phyloP scores from a whole-genome alignment of 805 yeast genomes.

The Ogataea philodendri region DNA sequence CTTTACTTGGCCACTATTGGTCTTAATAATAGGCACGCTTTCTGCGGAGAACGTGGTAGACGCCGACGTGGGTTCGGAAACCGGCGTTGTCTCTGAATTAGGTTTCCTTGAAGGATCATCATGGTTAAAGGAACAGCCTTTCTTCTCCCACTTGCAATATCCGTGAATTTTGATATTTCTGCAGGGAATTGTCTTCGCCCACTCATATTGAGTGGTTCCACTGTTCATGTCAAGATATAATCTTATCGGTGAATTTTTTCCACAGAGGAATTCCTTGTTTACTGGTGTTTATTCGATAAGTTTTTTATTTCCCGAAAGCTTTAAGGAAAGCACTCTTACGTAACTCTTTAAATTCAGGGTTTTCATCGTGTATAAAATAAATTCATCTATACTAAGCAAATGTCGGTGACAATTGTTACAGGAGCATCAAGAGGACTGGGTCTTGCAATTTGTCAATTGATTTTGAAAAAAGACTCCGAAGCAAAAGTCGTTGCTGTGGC shows the following conservation, averaged over 20 bases:
- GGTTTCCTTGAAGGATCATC: conserved; percentile 37
- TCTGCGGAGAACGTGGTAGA: conserved; percentile 14
- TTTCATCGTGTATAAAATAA: too few species aligned
- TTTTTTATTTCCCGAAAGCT: conserved; percentile 8
- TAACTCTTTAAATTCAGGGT: conserved; percentile 1
- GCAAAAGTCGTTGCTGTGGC: conserved; percentile 68
- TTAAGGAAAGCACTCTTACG: conserved; percentile 1
- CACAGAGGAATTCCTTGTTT: conserved; percentile 1
- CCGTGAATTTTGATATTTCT: conserved; percentile 84
- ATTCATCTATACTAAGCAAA: too few species aligned
- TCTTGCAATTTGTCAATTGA: conserved; percentile 57
- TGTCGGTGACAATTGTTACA: conserved; percentile 44
- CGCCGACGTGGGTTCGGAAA: conserved; percentile 14
- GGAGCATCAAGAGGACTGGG: conserved; percentile 85
- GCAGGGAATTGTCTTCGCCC: conserved; percentile 77
- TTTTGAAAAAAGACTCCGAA: conserved; percentile 37
- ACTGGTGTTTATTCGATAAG: conserved; percentile 3
- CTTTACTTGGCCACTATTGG: conserved; percentile 7
- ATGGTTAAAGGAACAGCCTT: conserved; percentile 83
- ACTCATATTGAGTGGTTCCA: conserved; percentile 40
- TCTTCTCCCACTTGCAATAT: conserved; percentile 80
- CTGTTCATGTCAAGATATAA: conserved; percentile 14
- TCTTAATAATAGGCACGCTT: conserved; percentile 7
- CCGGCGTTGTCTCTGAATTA: conserved; percentile 11
- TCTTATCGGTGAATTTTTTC: not conserved